phyloP scores from a whole-genome alignment of 1,284 basidiomycete genomes.

The Tylopilus orsonianus region DNA sequence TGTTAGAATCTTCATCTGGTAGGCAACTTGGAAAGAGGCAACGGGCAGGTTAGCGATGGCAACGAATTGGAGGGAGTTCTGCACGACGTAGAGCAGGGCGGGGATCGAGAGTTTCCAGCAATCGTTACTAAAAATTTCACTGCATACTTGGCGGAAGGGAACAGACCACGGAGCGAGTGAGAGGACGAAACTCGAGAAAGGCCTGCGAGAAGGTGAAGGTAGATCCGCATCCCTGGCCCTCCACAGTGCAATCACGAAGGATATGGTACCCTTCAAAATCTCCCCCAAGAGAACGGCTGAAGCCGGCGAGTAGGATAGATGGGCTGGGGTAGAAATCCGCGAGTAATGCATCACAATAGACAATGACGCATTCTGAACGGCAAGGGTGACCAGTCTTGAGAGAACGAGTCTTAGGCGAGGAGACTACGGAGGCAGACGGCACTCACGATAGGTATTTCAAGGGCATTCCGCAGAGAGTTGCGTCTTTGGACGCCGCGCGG shows the following conservation, averaged over 20 bases:
- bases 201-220: constrained; percentile 47
- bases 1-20: constrained; percentile 96
- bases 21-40: constrained; percentile 89
- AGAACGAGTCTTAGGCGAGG: constrained; percentile 2
- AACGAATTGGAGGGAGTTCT: constrained; percentile 95
- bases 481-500: constrained; percentile 29
- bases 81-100: constrained; percentile 92
- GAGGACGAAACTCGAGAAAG: constrained; percentile 37
- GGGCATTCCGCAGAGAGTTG: constrained; percentile 52
- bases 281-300: constrained; percentile 94
- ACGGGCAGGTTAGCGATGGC: constrained; percentile 90
- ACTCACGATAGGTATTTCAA: constrained; percentile 66
- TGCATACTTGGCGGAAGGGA: constrained; percentile 54
- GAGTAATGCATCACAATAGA: constrained; percentile 98
- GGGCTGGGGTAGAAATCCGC: constrained; percentile 76
- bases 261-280: constrained; percentile 89
- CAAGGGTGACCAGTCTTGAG: constrained; percentile 83
- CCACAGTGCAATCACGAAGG: constrained; percentile 69
- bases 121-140: constrained; percentile 72
- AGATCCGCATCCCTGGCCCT: constrained; percentile 43
- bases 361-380: constrained; percentile 93
- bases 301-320: constrained; percentile 85
- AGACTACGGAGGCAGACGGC: neutral
- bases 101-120: constrained; percentile 98
- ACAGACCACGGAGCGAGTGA: constrained; percentile 43